Conservation (phyloP, 2,329 filamentous ascomycete species). For the Xylariaceae sp. region DNA sequence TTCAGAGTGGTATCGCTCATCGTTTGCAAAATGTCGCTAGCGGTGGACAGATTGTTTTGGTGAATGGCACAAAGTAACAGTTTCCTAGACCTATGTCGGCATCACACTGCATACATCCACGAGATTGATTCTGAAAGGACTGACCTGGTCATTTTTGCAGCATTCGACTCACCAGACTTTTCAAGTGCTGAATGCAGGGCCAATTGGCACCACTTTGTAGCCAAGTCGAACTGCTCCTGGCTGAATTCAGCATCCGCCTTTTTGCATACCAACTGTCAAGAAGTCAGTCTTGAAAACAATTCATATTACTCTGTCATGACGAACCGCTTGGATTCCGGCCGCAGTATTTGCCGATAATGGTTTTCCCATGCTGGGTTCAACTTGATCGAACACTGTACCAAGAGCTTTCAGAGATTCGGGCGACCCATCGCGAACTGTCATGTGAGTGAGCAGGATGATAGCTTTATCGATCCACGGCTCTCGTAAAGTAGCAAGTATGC, state of each 20-base stretch:
- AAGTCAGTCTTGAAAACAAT: slow-evolving; percentile 5
- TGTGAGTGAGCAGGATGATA: slow-evolving; percentile 63
- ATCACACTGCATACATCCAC: background rate
- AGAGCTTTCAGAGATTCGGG: slow-evolving; percentile 29
- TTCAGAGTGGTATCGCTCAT: slow-evolving; percentile 55
- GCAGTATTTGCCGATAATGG: slow-evolving; percentile 56
- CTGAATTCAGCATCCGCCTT: slow-evolving; percentile 56
- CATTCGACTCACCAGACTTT: slow-evolving; percentile 60
- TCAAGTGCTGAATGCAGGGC: slow-evolving; percentile 63
- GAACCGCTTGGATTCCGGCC: slow-evolving; percentile 61
- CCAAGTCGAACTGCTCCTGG: slow-evolving; percentile 46
- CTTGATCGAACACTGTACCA: slow-evolving; percentile 23
- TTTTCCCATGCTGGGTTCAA: slow-evolving; percentile 42
- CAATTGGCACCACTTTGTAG: slow-evolving; percentile 66
- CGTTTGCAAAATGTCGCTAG: slow-evolving; percentile 49
- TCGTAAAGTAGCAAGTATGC: slow-evolving; percentile 44
- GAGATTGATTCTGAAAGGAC: slow-evolving; percentile 4
- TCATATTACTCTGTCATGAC: slow-evolving; percentile 20
- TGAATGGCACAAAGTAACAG: slow-evolving; percentile 64
- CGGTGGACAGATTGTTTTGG: slow-evolving; percentile 49
- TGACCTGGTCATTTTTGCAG: slow-evolving; percentile 62
- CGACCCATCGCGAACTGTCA: slow-evolving; percentile 48
- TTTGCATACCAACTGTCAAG: slow-evolving; percentile 71
- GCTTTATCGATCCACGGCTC: slow-evolving; percentile 64
- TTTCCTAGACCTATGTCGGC: slow-evolving; percentile 49